Base-by-base conservation (phyloP, 2,329 filamentous ascomycete species). In the Diaporthe citriasiana region DNA sequence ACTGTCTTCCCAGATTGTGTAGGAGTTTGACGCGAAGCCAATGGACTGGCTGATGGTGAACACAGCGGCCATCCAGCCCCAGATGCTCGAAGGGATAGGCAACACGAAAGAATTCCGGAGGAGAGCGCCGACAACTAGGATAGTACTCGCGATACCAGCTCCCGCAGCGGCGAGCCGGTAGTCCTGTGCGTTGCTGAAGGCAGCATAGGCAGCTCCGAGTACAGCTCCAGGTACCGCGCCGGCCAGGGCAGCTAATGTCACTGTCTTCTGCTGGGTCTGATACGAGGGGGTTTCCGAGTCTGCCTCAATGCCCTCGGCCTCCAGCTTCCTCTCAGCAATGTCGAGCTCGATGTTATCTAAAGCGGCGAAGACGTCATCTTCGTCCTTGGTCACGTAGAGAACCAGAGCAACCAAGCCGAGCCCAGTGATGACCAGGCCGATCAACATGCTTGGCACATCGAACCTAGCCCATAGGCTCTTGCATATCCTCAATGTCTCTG, bases 1-100 rank as follows among this genome's bases (percentile, higher is more conserved):
- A 19, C 95, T 94, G 80, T 99, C 97, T 84, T 99, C 97, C 95
- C 97, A 99, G 77, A 99, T 98, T 0, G 96, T 98, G 84, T 95
- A 99, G 0, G 97, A 99, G 84, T 99, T 99, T 4, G 97, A 97
- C 0, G 96, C 96, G 82, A 98, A 99, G 10, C 97, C 96, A 69
- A 94, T 86, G n/a, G 95, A 97, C 80, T 98, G 94, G 75, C 93
- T 91, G n/a, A 95, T 82, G 0, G 95, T 95, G 78, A 97, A 95
- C 19, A 95, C 82, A 35, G 94, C 86, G 8, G 94, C 92, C 74
- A 97, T 86, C 92, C 94, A 96, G n/a, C 95, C 93, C 95, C 96
- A 99, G 71, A 95, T 85, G 0, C 90, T 93, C n/a, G 84, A 90
- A 0, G 95, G 95, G 13, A 95, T 78, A 47, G 94, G 80, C 74